Conservation (phyloP, 2,329 filamentous ascomycete genomes). For the Chalaropsis ovoidea region DNA sequence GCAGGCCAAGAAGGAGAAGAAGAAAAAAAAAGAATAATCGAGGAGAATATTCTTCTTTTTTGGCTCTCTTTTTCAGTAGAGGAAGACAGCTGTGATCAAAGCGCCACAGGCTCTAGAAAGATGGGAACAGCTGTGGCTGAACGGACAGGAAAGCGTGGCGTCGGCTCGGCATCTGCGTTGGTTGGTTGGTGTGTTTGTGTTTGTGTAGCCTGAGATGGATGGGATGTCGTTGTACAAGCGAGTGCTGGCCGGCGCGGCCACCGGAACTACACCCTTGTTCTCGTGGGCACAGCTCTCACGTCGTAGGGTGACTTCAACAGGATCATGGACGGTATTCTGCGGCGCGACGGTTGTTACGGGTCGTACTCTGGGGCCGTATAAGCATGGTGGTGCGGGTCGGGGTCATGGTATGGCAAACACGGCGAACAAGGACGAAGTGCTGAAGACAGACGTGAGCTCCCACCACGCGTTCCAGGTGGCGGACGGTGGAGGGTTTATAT, state of each 20-base stretch:
- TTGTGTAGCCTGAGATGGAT: conserved; percentile 3
- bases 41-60: no score
- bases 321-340: not conserved
- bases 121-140: not conserved
- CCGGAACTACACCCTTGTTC: not conserved
- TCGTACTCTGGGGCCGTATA: no score
- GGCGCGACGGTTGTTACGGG: no score
- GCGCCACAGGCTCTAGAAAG: not conserved
- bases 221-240: not conserved
- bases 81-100: not conserved
- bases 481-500: not conserved
- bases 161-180: no score
- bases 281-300: not conserved
- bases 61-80: no score
- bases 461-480: not conserved
- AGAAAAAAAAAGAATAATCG: no score
- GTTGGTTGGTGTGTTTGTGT: not conserved
- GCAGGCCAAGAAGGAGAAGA: no score
- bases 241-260: not conserved
- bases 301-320: not conserved
- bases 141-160: not conserved
- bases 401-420: not conserved
- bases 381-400: no score
- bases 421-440: not conserved
- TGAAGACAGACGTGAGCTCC: not conserved